A percentile compares a stretch with the other conserved stretches of the same genome.
Evolutionary conservation across 2,329 filamentous ascomycete genomes (phyloP).

Genomic region (Claviceps fusiformis): DNA sequence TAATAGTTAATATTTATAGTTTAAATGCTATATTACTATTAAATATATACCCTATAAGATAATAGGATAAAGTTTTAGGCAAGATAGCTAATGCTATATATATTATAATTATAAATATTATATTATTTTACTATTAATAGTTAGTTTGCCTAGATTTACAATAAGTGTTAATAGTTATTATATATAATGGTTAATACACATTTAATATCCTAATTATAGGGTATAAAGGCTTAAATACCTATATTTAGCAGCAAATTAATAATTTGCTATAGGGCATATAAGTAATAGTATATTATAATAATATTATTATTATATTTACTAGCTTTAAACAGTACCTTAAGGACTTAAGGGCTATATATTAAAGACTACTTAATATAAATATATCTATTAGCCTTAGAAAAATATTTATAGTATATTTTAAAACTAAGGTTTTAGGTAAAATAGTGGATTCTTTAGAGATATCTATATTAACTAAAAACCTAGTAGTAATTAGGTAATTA

Average conservation of each 20-base stretch:
- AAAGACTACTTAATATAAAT: not conserved
- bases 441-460: no score
- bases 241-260: not conserved
- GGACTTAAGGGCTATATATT: not conserved
- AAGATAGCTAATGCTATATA: not conserved
- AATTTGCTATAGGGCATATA: not conserved
- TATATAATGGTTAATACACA: not conserved
- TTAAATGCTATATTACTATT: not conserved
- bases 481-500: no score
- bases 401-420: no score
- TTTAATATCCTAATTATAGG: not conserved
- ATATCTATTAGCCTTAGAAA: no score
- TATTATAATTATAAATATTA: not conserved
- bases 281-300: not conserved
- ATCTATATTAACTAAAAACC: no score
- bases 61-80: not conserved
- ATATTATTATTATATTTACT: no score
- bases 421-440: no score
- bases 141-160: not conserved
- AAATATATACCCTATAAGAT: not conserved
- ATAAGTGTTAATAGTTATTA: not conserved
- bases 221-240: not conserved
- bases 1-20: not conserved
- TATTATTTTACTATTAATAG: not conserved
- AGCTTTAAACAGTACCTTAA: no score